A percentile compares a stretch with the other conserved stretches of the same genome.
These are phyloP conservation scores for Neonectria hederae DNA, from an alignment of 2,329 filamentous ascomycete genomes.

Conservation along the genomic window DNA sequence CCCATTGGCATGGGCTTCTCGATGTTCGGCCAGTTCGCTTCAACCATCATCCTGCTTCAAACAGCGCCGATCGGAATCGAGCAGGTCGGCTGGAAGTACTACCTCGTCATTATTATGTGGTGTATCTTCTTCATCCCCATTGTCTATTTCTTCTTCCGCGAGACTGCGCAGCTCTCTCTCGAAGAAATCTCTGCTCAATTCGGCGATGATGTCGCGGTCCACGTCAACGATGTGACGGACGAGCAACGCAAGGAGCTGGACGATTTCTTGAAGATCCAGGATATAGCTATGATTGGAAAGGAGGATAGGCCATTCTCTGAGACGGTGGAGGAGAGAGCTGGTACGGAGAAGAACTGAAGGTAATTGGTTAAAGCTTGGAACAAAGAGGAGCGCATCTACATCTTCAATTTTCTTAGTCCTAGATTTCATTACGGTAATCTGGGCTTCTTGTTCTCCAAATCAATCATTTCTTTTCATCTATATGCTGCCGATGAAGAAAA, in stretches of 20 bases:
- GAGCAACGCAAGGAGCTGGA: constrained; percentile 37
- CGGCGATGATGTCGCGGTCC: constrained; percentile 60
- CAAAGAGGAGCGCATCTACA: neutral
- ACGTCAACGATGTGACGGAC: constrained; percentile 55
- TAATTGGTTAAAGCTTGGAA: neutral
- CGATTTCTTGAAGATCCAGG: constrained; percentile 31
- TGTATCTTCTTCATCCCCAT: constrained; percentile 44
- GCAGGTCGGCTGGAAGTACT: constrained; percentile 60
- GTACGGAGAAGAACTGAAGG: neutral
- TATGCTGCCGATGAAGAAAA: neutral
- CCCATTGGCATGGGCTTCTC: constrained; percentile 62
- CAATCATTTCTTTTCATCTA: neutral
- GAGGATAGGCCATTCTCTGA: neutral
- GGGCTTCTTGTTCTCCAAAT: neutral
- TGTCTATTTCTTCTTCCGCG: constrained; percentile 46
- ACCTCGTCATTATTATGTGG: constrained; percentile 58
- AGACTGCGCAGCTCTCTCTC: constrained; percentile 49
- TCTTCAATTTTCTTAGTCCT: neutral
- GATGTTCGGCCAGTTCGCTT: constrained; percentile 59
- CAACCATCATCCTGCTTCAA: constrained; percentile 59
- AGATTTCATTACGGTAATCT: no score
- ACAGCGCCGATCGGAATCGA: constrained; percentile 50
- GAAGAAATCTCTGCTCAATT: constrained; percentile 51
- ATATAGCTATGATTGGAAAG: constrained; percentile 24
- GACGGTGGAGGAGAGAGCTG: neutral